A percentile compares a stretch with the other conserved stretches of the same genome.
These are phyloP conservation scores for Eurotiales sp. DNA, from an alignment of 2,329 filamentous ascomycete species.

Conservation along the genomic window DNA sequence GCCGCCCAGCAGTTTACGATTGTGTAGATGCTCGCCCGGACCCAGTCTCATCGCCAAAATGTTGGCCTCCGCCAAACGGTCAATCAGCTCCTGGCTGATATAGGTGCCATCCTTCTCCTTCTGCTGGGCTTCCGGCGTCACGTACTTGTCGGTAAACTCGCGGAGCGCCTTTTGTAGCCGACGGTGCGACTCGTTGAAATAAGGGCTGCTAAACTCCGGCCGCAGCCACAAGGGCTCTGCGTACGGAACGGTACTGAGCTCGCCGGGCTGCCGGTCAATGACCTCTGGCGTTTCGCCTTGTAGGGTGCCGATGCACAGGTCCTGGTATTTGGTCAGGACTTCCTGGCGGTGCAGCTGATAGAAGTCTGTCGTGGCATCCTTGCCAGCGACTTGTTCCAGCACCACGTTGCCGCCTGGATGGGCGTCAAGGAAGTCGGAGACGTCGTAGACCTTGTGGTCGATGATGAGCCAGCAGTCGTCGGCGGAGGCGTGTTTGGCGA, in stretches of 20 bases:
- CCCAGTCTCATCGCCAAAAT: constrained; percentile 79
- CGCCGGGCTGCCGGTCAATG: constrained; percentile 64
- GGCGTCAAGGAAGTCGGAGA: constrained; percentile 78
- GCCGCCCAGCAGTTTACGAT: constrained; percentile 64
- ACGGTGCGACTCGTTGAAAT: constrained; percentile 73
- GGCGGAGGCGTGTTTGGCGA: constrained; percentile 70
- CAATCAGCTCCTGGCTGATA: constrained; percentile 67
- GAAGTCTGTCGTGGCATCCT: constrained; percentile 77
- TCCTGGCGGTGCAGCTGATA: constrained; percentile 92
- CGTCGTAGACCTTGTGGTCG: constrained; percentile 82
- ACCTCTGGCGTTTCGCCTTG: constrained; percentile 72
- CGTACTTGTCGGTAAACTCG: constrained; percentile 66
- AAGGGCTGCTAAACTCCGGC: constrained; percentile 71
- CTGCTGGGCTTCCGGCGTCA: constrained; percentile 70
- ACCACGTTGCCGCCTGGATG: constrained; percentile 81
- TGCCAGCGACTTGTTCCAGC: constrained; percentile 73
- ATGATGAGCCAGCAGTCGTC: constrained; percentile 80
- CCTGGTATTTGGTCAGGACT: constrained; percentile 74
- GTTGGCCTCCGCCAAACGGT: constrained; percentile 70
- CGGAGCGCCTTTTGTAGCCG: constrained; percentile 66
- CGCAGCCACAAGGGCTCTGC: constrained; percentile 81
- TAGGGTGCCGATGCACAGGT: constrained; percentile 71
- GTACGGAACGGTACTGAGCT: constrained; percentile 74
- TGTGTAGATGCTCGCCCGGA: constrained; percentile 76
- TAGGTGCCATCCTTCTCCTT: constrained; percentile 71